Base-by-base conservation (phyloP, 768 basidiomycete genomes). In the Asterophora parasitica region DNA sequence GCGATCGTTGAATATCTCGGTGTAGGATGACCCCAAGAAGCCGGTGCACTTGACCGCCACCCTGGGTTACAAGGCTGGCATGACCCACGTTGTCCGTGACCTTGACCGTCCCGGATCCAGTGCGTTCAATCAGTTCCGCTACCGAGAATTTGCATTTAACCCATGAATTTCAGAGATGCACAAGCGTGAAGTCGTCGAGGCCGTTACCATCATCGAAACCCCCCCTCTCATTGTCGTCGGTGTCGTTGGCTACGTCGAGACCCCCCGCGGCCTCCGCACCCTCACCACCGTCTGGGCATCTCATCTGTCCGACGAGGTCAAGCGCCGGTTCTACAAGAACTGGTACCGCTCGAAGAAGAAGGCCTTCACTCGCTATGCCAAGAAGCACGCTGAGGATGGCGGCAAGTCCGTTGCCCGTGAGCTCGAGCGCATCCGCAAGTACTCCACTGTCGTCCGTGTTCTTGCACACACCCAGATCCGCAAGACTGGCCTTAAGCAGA, bases 291-390 rank as follows among this genome's bases (percentile, higher is more conserved):
- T 96, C 68, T 92, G 89, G 96, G 94, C 96, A 39, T 88, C 90
- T 59, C 96, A 99, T 71, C 82, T 99, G 35, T 94, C 92, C 32
- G 96, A 97, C 69, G 94, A 97, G 68, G 67, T 98, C 68, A 99
- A 95, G 75, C 91, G 96, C 64, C 84, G 96, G 60, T 97, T 99
- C 86, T 97, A 98, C 88, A 94, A 93, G 81, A 96, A 95, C 82
- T 97, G 95, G 94, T 98, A 98, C 80, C 86, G 91, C 60, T 95
- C 92, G 42, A 99, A 99, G 89, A 98, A 98, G 83, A 99, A 99
- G 85, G 96, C 96, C 33, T 99, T 98, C 83, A 99, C 96, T 64
- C 92, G 92, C 67, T 99, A 99, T 72, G 94, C 96, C 68, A 96
- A 96, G 85, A 98, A 95, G 77, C 88, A 95, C 69, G 88, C 94